These are phyloP conservation scores for Coemansia sp. DNA, from an alignment of 192 early-diverging fungal species.

Conservation along the genomic window DNA sequence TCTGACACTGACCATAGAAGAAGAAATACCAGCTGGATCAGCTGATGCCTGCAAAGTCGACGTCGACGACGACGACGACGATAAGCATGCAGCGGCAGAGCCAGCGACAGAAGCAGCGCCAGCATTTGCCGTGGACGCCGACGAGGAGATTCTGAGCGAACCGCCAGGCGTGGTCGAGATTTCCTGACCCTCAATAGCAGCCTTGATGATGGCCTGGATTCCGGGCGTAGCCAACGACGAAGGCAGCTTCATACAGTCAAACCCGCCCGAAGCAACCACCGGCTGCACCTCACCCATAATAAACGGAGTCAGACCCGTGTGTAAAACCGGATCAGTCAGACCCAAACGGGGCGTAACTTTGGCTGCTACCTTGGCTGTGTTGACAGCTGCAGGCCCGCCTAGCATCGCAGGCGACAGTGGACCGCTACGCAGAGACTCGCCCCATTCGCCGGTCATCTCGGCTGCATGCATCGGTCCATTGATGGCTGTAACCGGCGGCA, in stretches of 20 bases:
- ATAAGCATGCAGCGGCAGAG: background rate
- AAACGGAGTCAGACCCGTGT: conserved; percentile 50
- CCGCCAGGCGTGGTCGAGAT: conserved; percentile 43
- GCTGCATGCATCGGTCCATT: conserved; percentile 55
- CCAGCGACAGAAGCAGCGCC: background rate
- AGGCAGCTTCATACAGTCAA: conserved; percentile 15
- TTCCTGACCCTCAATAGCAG: conserved; percentile 32
- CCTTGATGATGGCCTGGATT: conserved; percentile 36
- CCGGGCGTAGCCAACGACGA: conserved; percentile 27
- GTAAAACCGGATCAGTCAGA: conserved; percentile 32
- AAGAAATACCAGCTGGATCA: background rate
- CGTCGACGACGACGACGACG: background rate
- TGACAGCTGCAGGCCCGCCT: conserved; percentile 56
- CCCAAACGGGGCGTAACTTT: conserved; percentile 24
- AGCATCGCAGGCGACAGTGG: conserved; percentile 80
- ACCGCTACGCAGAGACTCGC: conserved; percentile 68
- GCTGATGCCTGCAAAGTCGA: conserved; percentile 1
- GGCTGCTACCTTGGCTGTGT: conserved; percentile 17
- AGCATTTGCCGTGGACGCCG: background rate
- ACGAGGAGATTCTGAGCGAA: conserved; percentile 25
- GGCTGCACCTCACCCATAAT: conserved; percentile 31
- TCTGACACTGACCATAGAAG: background rate
- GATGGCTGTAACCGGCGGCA: conserved; percentile 74
- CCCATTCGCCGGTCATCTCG: conserved; percentile 55
- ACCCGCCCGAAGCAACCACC: conserved; percentile 1